phyloP scores from a whole-genome alignment of 1,284 basidiomycete species.

The Cryptococcus depauperatus region DNA sequence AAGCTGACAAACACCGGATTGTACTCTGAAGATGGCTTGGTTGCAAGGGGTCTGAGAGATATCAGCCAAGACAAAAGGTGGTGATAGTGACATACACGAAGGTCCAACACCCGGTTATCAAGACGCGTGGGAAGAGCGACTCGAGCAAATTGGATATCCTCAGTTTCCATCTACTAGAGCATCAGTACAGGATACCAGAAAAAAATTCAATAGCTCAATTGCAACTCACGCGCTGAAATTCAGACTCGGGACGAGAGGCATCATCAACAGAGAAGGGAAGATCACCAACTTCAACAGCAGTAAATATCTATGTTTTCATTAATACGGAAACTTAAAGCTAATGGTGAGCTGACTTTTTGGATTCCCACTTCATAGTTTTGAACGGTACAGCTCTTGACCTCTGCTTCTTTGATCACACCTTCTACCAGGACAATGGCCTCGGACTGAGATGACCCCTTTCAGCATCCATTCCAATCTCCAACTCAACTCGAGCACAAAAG shows the following conservation, averaged over 20 bases:
- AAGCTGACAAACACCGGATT: constrained; percentile 75
- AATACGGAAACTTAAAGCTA: not conserved
- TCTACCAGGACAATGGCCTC: constrained; percentile 93
- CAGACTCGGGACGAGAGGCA: constrained; percentile 73
- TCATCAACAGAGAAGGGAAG: constrained; percentile 93
- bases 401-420: constrained; percentile 70
- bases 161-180: constrained; percentile 47
- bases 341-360: constrained; percentile 53
- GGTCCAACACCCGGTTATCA: constrained; percentile 90
- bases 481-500: no score
- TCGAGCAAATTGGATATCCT: constrained; percentile 52
- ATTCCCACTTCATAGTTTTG: constrained; percentile 84
- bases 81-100: constrained; percentile 56
- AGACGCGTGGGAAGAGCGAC: constrained; percentile 88
- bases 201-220: not conserved
- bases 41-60: constrained; percentile 74
- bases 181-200: not conserved
- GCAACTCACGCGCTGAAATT: constrained; percentile 47
- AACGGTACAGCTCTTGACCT: constrained; percentile 83
- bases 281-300: constrained; percentile 64
- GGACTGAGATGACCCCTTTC: constrained; percentile 41
- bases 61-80: not conserved
- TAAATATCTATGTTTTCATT: constrained; percentile 56
- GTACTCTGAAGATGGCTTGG: constrained; percentile 91
- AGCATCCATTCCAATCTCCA: constrained; percentile 9